Base-by-base conservation (phyloP, 345 rosid species). In the Citrus hindsii region DNA sequence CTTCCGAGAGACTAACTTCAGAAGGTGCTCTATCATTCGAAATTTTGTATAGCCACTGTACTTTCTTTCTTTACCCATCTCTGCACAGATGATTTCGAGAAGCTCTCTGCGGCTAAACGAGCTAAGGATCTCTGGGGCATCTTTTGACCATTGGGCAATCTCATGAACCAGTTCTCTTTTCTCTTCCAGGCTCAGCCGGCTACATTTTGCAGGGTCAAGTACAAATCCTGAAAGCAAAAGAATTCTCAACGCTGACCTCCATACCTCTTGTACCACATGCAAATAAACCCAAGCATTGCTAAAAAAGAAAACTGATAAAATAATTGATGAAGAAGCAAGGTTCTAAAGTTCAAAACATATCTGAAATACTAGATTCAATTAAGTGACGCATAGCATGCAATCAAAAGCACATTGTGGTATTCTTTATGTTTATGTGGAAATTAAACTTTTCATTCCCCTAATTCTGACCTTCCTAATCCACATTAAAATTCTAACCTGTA, bases 61-160 rank as follows among this genome's bases (percentile, higher is more conserved):
- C 76, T 92, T 92, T 61, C 94, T 82, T 66, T 90, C 92, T 80
- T 89, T 92, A 19, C 98, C 98, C 96, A 88, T 90, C 84, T 93
- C 98, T 3, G 94, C 93, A 76, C 96, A 93, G 58, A 90, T 85
- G 76, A 93, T 91, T 77, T 93, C 91, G 40, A 86, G 91, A 83
- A 93, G 93, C 87, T 93, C 98, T 80, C 84, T 86, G 55, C 96
- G 89, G 55, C 88, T 87, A 87, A 92, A 92, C 40, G 94, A 89
- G 81, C 89, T 90, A 70, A 93, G 91, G 69, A 87, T 87, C 86
- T 85, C 89, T 7, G 89, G 67, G 58, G 93, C 98, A 87, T 91
- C 80, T 73, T 86, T 76, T 3, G 92, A 71, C 83, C 87, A 84
- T 75, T 85, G 87, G 1, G 93, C 92, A 67, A 93, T 82, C 59